Evolutionary conservation across 495 filamentous ascomycete species (phyloP), one percentile per base, ranked within the genome.

Genomic region (Pseudevernia furfuracea): DNA sequence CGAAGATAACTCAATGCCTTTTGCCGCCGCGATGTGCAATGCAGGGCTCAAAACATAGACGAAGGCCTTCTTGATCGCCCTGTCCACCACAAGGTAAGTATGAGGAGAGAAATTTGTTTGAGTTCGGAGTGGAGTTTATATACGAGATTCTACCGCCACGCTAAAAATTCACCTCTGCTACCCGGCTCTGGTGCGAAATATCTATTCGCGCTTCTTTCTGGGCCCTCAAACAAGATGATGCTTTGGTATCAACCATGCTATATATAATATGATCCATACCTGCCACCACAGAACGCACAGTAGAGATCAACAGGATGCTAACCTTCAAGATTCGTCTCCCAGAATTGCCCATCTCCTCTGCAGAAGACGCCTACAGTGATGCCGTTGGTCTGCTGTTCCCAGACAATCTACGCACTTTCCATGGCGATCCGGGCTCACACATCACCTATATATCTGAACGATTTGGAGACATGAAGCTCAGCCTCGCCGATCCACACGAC

Each of bases 21-120:
- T 81, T 76, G 84, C 78, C 83, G 75, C 85, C 86, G 79, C 85
- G 85, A 69, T 88, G 86, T 89, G 85, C 84, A 86, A 89, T 89
- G 85, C 82, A 88, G 85, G 84, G 77, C 83, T 85, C 80, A 80
- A 79, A 74, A 74, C 75, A 78, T 84, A 79, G 79, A 77, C 77
- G 69, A 74, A 80, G 74, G 79, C 75, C 76, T 81, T 84, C 77
- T 75, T 87, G 85, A 87, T 77, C 84, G 76, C 78, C 73, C 78
- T 74, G 76, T 76, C 79, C 78, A 79, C 82, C 81, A 84, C 82
- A 87, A 87, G 84, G 85, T 88, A 88, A 87, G 84, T 86, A 87
- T 87, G 82, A 85, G 82, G 81, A 82, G 72, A 76, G 73, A 58
- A 62, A 59, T 14, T 1, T 21, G n/a, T 14, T 1, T 21, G n/a